Percentiles rank a stretch among this genome's conserved stretches.
These are phyloP conservation scores for Salinomyces thailandicus DNA, from an alignment of 2,329 filamentous ascomycete species.

Conservation along the genomic window DNA sequence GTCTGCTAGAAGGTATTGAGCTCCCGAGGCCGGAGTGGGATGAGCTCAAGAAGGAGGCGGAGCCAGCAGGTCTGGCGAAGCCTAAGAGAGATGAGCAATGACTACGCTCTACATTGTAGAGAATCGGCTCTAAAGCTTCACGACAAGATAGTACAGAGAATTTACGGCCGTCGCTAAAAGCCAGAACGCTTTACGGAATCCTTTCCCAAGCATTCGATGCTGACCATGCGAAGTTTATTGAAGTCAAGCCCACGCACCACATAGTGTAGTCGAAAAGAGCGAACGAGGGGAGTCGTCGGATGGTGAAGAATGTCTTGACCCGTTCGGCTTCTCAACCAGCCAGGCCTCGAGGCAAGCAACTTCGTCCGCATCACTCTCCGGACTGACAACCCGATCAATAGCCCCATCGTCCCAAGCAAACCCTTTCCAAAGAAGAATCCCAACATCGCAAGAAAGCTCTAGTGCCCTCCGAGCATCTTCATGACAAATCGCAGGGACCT, in stretches of 20 bases:
- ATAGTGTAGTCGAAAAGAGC: no score
- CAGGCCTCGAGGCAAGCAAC: constrained; percentile 41
- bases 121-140: not conserved
- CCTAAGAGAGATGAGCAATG: constrained; percentile 34
- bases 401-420: constrained; percentile 43
- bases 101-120: not conserved
- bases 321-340: no score
- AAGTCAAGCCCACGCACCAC: no score
- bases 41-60: constrained; percentile 43
- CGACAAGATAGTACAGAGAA: no score
- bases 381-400: constrained; percentile 48
- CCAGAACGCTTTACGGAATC: no score
- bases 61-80: constrained; percentile 43
- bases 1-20: constrained; percentile 60
- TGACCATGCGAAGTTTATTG: no score
- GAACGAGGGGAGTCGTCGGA: no score
- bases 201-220: no score
- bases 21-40: constrained; percentile 49
- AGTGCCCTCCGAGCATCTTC: constrained; percentile 27
- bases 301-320: no score
- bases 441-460: constrained; percentile 39
- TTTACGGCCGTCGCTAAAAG: not conserved
- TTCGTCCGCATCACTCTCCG: constrained; percentile 42
- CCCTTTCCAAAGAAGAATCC: constrained; percentile 50
- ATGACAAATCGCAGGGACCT: constrained; percentile 28